phyloP scores from a whole-genome alignment of 176 grass and related monocot species.

The Raddia guianensis region DNA sequence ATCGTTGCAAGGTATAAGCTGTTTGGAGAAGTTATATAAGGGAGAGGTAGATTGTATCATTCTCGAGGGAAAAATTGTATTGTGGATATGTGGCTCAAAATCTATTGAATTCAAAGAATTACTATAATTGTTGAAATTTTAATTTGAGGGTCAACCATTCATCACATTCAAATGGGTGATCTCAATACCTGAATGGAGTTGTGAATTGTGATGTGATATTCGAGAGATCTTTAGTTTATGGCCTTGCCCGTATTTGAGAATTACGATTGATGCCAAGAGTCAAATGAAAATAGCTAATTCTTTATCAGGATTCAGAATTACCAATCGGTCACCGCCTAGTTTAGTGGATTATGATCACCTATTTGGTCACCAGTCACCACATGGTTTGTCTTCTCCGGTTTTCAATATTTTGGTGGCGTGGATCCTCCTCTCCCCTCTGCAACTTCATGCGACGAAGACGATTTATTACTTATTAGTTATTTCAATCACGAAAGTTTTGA shows the following conservation, averaged over 20 bases:
- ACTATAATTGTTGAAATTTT: not conserved
- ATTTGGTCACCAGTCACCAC: not conserved
- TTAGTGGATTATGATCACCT: not conserved
- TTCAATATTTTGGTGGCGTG: not conserved
- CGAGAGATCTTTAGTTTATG: not conserved
- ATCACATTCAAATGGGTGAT: not conserved
- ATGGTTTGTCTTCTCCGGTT: not conserved
- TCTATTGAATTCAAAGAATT: slow-evolving; percentile 13
- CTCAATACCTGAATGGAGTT: not conserved
- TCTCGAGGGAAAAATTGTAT: not conserved
- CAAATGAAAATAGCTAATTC: slow-evolving; percentile 4
- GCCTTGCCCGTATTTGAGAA: not conserved
- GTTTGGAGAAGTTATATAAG: not conserved
- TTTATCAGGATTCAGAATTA: slow-evolving; percentile 23
- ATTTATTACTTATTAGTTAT: not conserved
- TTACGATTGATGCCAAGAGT: not conserved
- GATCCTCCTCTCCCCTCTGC: not conserved
- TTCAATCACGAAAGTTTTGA: not conserved
- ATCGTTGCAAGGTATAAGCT: slow-evolving; percentile 2
- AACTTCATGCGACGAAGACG: not conserved
- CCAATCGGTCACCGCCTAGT: not conserved
- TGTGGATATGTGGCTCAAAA: not conserved
- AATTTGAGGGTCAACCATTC: not conserved
- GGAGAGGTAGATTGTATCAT: not conserved
- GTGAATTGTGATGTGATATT: not conserved